phyloP scores from a whole-genome alignment of 2,329 filamentous ascomycete species.

The Fusarium sambucinum region DNA sequence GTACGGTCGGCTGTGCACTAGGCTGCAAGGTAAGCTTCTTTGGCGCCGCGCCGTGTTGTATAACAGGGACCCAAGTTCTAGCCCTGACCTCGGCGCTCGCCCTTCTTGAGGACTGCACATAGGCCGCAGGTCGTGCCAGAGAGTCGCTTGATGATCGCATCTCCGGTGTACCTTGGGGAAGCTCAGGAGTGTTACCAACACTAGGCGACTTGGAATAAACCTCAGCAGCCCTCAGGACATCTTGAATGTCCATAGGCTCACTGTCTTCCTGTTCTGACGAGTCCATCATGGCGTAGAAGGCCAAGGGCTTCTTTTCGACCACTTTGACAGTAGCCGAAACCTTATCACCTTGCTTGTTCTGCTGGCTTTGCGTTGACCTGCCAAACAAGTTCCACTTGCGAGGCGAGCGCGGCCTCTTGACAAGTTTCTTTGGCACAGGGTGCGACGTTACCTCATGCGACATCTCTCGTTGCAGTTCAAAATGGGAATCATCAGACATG shows the following conservation, averaged over 20 bases:
- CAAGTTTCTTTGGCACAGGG: constrained; percentile 64
- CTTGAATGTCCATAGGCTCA: constrained; percentile 55
- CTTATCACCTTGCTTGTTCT: constrained; percentile 56
- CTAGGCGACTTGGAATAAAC: constrained; percentile 49
- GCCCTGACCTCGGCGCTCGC: constrained; percentile 5
- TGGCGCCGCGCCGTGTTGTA: constrained; percentile 10
- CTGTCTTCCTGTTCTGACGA: constrained; percentile 67
- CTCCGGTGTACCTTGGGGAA: constrained; percentile 30
- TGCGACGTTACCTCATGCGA: constrained; percentile 49
- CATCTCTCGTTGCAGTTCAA: constrained; percentile 56
- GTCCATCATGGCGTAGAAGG: constrained; percentile 73
- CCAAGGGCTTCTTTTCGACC: constrained; percentile 64
- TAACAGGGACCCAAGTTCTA: constrained; percentile 21
- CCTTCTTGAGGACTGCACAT: constrained; percentile 1
- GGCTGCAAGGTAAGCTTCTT: constrained; percentile 19
- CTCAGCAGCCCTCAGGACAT: constrained; percentile 65
- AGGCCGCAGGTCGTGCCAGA: constrained; percentile 14
- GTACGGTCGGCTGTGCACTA: constrained; percentile 3
- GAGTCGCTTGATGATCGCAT: constrained; percentile 27
- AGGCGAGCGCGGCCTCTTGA: constrained; percentile 67
- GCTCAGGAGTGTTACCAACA: constrained; percentile 29
- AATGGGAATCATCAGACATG: constrained; percentile 67
- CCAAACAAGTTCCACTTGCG: constrained; percentile 75
- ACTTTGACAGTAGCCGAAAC: constrained; percentile 64
- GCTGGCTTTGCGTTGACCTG: constrained; percentile 61